Evolutionary conservation across 2,329 filamentous ascomycete species (phyloP), one percentile per base, ranked within the genome.

Genomic region (Pezicula carpinea): DNA sequence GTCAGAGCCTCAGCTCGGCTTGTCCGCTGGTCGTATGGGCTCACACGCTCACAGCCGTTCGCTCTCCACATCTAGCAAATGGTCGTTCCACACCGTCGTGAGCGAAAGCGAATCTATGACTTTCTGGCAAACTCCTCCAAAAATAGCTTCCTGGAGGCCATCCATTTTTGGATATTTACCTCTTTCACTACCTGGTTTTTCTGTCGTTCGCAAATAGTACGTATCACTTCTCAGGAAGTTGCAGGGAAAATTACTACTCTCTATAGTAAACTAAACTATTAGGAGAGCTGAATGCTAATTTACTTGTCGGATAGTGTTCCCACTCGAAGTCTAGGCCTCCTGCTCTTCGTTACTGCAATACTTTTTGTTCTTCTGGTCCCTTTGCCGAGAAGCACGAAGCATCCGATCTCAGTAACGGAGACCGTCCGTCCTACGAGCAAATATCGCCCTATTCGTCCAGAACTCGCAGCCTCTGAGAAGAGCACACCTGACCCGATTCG

Each of bases 401-500:
- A 2, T 43, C 11, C 2, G 11, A 6, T 26, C n/a, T 17, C n/a
- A 17, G 17, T 3, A 4, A 21, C 11, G 18, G 11, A 15, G 13
- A 14, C 6, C n/a, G 6, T 7, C 3, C 14, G 8, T 11, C 10
- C 40, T 18, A 17, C 15, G 10, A 33, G 21, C 22, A 21, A 26
- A 26, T 57, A 49, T 38, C 29, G 44, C 11, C 52, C 51, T 7
- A 44, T 51, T 32, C 53, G 50, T 8, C 41, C 55, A 19, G 41
- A 23, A 14, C 18, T 59, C 11, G 43, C 46, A 10, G 3, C 34
- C 18, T 39, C 51, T 5, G 18, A 42, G 4, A 48, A 49, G 5
- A 50, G 49, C 14, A 13, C 21, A 8, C 53, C 59, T 7, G 58
- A 67, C 53, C 64, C 65, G 2, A 42, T 60, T 22, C 32, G 44